Percentiles rank a stretch among this genome's conserved stretches.
Evolutionary conservation across 345 rosid species (phyloP).

Genomic region (Bruguiera parviflora): DNA sequence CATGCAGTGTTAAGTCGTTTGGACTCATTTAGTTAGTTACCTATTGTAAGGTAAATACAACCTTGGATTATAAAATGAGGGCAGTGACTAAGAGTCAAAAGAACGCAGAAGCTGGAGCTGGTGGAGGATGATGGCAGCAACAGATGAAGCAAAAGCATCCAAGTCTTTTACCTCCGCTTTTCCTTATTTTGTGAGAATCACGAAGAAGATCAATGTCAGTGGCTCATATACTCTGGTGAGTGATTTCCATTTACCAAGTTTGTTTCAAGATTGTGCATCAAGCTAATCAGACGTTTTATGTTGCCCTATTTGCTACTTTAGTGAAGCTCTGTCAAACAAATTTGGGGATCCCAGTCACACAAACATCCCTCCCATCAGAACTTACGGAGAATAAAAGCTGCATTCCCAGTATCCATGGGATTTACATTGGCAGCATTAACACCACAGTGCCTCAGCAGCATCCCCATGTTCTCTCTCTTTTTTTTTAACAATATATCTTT

Average conservation of each 20-base stretch:
- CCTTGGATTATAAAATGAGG: slow-evolving; percentile 18
- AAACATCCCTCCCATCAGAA: not conserved
- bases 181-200: slow-evolving; percentile 56
- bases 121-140: slow-evolving; percentile 39
- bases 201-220: slow-evolving; percentile 59
- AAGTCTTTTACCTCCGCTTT: slow-evolving; percentile 43
- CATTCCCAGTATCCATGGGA: too few relatives aligned
- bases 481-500: too few relatives aligned
- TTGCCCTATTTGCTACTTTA: not conserved
- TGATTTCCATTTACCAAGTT: slow-evolving; percentile 6
- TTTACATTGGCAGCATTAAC: too few relatives aligned
- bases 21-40: not conserved
- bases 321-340: not conserved
- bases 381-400: too few relatives aligned
- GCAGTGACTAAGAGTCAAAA: slow-evolving; percentile 12
- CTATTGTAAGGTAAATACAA: slow-evolving; percentile 3
- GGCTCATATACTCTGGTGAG: slow-evolving; percentile 62
- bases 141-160: slow-evolving; percentile 50
- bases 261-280: not conserved
- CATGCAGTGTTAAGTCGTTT: not conserved
- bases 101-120: slow-evolving; percentile 16
- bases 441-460: too few relatives aligned
- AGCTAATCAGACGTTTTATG: not conserved
- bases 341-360: not conserved
- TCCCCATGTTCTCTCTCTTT: too few relatives aligned